A percentile compares a stretch with the other conserved stretches of the same genome.
Conservation (phyloP, 495 filamentous ascomycete genomes). For the Annulohypoxylon nitens region DNA sequence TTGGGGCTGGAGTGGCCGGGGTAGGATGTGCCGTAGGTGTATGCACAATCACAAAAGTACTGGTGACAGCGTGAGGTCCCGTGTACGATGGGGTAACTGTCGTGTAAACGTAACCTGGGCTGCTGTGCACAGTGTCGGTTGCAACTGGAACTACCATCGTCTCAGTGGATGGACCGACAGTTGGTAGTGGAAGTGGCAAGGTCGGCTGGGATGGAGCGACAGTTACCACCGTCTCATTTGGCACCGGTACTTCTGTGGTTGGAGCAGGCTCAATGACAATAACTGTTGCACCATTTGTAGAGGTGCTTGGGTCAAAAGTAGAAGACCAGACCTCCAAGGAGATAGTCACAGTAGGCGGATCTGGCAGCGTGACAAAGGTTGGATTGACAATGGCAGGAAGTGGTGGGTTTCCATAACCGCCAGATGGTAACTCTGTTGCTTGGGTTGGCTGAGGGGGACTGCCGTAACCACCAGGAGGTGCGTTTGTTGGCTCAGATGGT, state of each 20-base stretch:
- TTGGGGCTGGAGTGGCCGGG: constrained; percentile 11
- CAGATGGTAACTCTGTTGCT: constrained; percentile 34
- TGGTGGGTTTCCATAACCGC: constrained; percentile 35
- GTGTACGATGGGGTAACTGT: constrained; percentile 23
- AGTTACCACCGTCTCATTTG: constrained; percentile 26
- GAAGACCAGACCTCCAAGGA: constrained; percentile 21
- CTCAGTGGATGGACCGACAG: background rate
- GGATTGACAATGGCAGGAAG: constrained; percentile 25
- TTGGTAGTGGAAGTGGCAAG: background rate
- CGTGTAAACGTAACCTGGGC: constrained; percentile 30
- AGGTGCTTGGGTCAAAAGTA: background rate
- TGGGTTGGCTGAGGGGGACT: background rate
- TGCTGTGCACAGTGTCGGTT: background rate
- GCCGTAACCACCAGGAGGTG: constrained; percentile 42
- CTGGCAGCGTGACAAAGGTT: constrained; percentile 13
- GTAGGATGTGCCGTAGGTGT: constrained; percentile 24
- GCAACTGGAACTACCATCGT: background rate
- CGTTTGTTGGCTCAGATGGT: constrained; percentile 29
- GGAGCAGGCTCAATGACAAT: constrained; percentile 18
- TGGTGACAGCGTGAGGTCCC: constrained; percentile 12
- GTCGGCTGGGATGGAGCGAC: constrained; percentile 24
- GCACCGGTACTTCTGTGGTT: constrained; percentile 16
- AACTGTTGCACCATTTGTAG: constrained; percentile 7
- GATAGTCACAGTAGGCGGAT: constrained; percentile 29
- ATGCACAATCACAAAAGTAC: constrained; percentile 7